These are phyloP conservation scores for Trichoderma lentiforme DNA, from an alignment of 2,329 filamentous ascomycete species.

Conservation along the genomic window DNA sequence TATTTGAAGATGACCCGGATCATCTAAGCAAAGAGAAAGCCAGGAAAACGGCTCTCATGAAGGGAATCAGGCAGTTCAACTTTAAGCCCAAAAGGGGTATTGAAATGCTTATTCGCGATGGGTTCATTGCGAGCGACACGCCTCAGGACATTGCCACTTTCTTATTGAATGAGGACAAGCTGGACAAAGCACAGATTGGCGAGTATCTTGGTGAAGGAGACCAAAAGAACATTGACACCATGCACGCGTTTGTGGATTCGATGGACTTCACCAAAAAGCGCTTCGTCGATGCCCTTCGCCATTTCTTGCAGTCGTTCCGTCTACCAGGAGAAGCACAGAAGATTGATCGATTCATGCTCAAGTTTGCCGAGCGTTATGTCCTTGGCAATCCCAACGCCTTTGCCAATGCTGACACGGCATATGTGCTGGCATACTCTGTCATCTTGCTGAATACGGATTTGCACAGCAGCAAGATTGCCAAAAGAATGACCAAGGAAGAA, in stretches of 20 bases:
- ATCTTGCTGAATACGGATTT: conserved; percentile 96
- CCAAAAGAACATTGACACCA: conserved; percentile 87
- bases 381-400: conserved; percentile 95
- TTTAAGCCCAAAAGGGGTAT: conserved; percentile 96
- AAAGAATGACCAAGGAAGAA: conserved; percentile 91
- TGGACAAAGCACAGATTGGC: conserved; percentile 90
- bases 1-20: conserved; percentile 83
- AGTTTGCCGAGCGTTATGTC: conserved; percentile 95
- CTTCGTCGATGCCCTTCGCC: conserved; percentile 87
- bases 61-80: conserved; percentile 89
- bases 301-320: conserved; percentile 92
- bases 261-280: conserved; percentile 92
- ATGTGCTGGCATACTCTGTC: conserved; percentile 92
- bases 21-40: conserved; percentile 95
- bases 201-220: conserved; percentile 95
- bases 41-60: conserved; percentile 84
- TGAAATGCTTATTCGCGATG: conserved; percentile 76
- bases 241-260: conserved; percentile 94
- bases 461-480: conserved; percentile 80
- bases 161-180: conserved; percentile 71
- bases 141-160: conserved; percentile 84
- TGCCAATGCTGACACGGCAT: conserved; percentile 96
- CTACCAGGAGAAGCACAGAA: conserved; percentile 96
- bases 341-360: conserved; percentile 99
- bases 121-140: conserved; percentile 77